Percentiles rank a stretch among this genome's conserved stretches.
Conservation (phyloP, 106 monocot species). For the Allium sativum region DNA sequence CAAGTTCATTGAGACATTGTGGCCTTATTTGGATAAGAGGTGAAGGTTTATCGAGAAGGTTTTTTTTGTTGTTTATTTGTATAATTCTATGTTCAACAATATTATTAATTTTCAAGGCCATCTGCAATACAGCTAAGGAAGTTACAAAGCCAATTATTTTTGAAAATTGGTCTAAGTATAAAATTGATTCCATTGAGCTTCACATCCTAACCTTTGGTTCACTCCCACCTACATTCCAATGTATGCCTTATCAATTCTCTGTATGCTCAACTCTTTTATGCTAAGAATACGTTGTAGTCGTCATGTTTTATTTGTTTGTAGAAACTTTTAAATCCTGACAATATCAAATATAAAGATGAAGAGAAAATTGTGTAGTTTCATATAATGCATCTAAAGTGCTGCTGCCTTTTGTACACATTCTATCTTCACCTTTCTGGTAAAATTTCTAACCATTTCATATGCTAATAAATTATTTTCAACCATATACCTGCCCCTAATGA, state of each 20-base stretch:
- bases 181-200: constrained; percentile 93
- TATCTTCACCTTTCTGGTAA: too few species aligned
- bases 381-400: too few species aligned
- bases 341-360: too few species aligned
- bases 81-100: not conserved
- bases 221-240: constrained; percentile 85
- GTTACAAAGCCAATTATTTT: constrained; percentile 87
- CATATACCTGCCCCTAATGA: too few species aligned
- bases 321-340: too few species aligned
- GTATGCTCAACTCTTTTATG: too few species aligned
- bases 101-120: constrained; percentile 36
- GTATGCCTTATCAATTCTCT: constrained; percentile 29
- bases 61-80: not conserved
- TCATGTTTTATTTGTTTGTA: too few species aligned
- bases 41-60: not conserved
- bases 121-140: constrained; percentile 69
- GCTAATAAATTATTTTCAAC: too few species aligned
- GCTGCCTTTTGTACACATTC: too few species aligned
- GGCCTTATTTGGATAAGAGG: constrained; percentile 98
- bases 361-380: too few species aligned
- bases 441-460: too few species aligned
- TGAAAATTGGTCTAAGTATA: constrained; percentile 72
- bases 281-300: too few species aligned
- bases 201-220: constrained; percentile 71
- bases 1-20: constrained; percentile 66